Evolutionary conservation across 2,329 filamentous ascomycete species (phyloP).

Genomic region (Xylariaceae sp.): DNA sequence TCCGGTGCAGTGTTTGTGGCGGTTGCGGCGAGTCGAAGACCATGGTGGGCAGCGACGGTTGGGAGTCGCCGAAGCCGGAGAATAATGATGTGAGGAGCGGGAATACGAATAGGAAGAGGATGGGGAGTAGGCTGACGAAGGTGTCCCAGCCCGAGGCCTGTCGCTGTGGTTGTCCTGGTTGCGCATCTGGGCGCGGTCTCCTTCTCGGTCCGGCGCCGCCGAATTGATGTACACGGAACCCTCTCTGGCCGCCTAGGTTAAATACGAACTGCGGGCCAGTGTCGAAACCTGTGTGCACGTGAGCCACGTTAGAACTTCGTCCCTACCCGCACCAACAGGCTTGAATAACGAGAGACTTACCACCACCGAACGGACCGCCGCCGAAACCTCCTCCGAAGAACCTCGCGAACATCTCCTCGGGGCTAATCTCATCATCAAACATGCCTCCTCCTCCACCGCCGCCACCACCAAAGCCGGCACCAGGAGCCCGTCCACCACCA

Average conservation of each 20-base stretch:
- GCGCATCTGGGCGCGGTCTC: constrained; percentile 62
- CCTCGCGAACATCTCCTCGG: constrained; percentile 93
- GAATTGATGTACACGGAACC: constrained; percentile 92
- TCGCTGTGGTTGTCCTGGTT: constrained; percentile 47
- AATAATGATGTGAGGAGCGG: constrained; percentile 81
- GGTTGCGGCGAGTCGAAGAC: constrained; percentile 68
- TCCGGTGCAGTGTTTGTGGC: constrained; percentile 71
- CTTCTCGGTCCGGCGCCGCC: constrained; percentile 73
- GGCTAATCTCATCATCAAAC: constrained; percentile 90
- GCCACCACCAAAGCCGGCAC: constrained; percentile 35
- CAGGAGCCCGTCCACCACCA: constrained; percentile 29
- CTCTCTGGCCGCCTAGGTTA: constrained; percentile 87
- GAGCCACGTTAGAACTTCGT: constrained; percentile 1
- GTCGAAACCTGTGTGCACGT: constrained; percentile 50
- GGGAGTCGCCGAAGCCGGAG: constrained; percentile 47
- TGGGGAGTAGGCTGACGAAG: constrained; percentile 74
- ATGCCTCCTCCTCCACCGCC: constrained; percentile 56
- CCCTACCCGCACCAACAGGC: neutral
- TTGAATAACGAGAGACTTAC: constrained; percentile 27
- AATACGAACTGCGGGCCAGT: constrained; percentile 87
- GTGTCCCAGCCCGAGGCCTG: constrained; percentile 52
- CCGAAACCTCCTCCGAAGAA: constrained; percentile 82
- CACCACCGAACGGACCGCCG: constrained; percentile 65
- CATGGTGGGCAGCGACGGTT: constrained; percentile 62
- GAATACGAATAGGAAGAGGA: constrained; percentile 84